phyloP scores from a whole-genome alignment of 805 yeast species.

The Monosporozyma unispora region DNA sequence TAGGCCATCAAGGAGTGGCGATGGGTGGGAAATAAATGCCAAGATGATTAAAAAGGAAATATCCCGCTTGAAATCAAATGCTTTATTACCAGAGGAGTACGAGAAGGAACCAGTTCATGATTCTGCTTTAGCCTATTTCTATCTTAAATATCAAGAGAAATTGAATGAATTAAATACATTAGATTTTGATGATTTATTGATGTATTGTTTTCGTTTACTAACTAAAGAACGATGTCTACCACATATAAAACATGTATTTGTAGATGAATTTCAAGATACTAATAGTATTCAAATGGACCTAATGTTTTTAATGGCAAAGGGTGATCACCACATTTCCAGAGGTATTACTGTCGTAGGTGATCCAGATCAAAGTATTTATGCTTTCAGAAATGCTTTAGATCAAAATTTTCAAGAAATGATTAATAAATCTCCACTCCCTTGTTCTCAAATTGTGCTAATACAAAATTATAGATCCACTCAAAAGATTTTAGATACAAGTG shows the following conservation, averaged over 20 bases:
- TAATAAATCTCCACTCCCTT: conserved; percentile 28
- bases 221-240: conserved; percentile 35
- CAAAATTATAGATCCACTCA: conserved; percentile 78
- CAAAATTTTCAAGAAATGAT: conserved; percentile 55
- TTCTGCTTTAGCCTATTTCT: conserved; percentile 34
- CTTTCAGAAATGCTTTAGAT: conserved; percentile 72
- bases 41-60: conserved; percentile 38
- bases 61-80: conserved; percentile 49
- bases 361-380: conserved; percentile 92
- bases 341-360: conserved; percentile 89
- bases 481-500: conserved; percentile 56
- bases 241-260: conserved; percentile 58
- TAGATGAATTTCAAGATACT: conserved; percentile 95
- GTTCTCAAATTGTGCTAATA: conserved; percentile 37
- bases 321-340: conserved; percentile 33
- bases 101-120: conserved; percentile 19
- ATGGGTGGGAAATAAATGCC: conserved; percentile 34
- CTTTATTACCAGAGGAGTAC: conserved; percentile 38
- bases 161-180: conserved; percentile 38
- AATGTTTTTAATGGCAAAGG: conserved; percentile 43
- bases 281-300: conserved; percentile 66
- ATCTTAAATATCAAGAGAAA: conserved; percentile 43
- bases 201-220: conserved; percentile 46
- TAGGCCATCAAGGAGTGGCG: conserved; percentile 13
- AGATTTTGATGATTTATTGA: conserved; percentile 80